Base-by-base conservation (phyloP, 1,284 basidiomycete genomes). In the Neonothopanus nambi region DNA sequence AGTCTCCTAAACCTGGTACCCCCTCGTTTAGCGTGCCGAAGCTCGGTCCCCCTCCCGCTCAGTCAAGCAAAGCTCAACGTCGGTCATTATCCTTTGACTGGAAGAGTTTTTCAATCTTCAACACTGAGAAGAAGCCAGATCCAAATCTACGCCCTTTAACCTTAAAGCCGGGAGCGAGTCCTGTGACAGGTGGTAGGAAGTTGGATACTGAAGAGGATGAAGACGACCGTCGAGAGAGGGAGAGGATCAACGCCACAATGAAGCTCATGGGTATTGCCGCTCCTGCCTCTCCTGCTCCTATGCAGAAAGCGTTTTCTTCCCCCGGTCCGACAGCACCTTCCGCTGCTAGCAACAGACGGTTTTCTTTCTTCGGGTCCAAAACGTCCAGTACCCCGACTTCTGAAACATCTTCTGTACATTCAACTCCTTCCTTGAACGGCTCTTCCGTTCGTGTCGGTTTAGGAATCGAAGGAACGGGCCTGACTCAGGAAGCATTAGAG, bases 231-330 rank as follows among this genome's bases (percentile, higher is more conserved):
- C 79, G 79, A 55, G 93, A 95, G 68, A 78, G 93, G 54, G 91
- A 94, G 68, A 82, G 91, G 13, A 74, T 95, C 55, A 79, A 90
- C 62, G 92, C 93, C 11, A 90, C 90, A 11, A 89, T 95, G 87
- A 93, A 93, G 69, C 75, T 95, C 28, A 93, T 95, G 91, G 93
- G 93, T 8, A 90, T 95, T 54, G 84, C 92, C 41, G 66, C 73
- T 30, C 62, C 59, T 17, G 57, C 72, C 42, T 69, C 74, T 15
- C 68, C 73, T 3, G 60, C 65, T 41, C 61, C 67, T 1, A 63
- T 76, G 53, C 69, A 74, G 61, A 79, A 77, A 61, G 75, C 70
- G 54, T 68, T 69, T 50, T 77, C 65, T 35, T 62, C 65, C 36
- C 66, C 70, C 4, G 59, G 69, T 38, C 65, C 74, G 40, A 65